Percentiles rank a stretch among this genome's conserved stretches.
phyloP scores from a whole-genome alignment of 2,329 filamentous ascomycete genomes.

The Grosmannia clavigera region DNA sequence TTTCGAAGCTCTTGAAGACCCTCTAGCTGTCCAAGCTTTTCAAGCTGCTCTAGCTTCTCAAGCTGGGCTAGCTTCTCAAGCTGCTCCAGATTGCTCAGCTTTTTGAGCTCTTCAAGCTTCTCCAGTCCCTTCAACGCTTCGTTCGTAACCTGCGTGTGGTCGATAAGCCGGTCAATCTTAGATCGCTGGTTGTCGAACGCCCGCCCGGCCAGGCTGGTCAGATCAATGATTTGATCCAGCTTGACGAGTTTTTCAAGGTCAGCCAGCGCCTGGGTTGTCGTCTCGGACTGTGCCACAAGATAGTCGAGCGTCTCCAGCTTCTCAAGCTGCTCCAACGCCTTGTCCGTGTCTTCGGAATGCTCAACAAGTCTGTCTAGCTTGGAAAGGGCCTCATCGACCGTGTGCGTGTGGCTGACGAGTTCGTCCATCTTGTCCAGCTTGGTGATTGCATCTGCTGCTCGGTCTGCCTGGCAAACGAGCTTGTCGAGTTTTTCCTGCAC shows the following conservation, averaged over 20 bases:
- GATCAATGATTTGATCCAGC: constrained; percentile 8
- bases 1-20: constrained; percentile 25
- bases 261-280: constrained; percentile 56
- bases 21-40: constrained; percentile 22
- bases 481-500: constrained; percentile 40
- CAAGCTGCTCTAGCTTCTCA: constrained; percentile 15
- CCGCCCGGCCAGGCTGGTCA: constrained; percentile 7
- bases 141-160: background rate
- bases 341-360: constrained; percentile 9
- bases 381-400: background rate
- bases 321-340: constrained; percentile 4
- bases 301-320: constrained; percentile 19
- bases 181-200: constrained; percentile 10
- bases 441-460: constrained; percentile 36
- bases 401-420: background rate
- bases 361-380: constrained; percentile 8
- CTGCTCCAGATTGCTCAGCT: constrained; percentile 19
- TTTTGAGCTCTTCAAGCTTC: background rate
- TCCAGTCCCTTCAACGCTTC: background rate
- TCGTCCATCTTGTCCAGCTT: constrained; percentile 10
- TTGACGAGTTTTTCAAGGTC: constrained; percentile 28
- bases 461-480: constrained; percentile 32
- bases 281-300: constrained; percentile 49
- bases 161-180: constrained; percentile 8
- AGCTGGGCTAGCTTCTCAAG: background rate